phyloP scores from a whole-genome alignment of 352 stramenopile genomes.

The Pythium monospermum region DNA sequence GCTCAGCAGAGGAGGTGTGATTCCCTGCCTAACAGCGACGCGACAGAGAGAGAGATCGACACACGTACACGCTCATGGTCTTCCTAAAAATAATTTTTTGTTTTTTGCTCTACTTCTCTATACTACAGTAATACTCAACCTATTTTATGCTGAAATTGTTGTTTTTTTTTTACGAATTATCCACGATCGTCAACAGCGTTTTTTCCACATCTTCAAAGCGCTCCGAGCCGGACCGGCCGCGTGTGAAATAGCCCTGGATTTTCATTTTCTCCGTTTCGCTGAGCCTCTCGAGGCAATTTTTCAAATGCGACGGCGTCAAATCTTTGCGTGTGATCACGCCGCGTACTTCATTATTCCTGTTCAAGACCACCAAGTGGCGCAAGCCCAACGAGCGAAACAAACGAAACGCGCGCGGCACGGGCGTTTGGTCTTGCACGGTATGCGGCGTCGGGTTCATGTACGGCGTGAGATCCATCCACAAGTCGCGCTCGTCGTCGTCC shows the following conservation, averaged over 20 bases:
- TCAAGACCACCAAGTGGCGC: slow-evolving; percentile 92
- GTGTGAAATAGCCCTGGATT: slow-evolving; percentile 83
- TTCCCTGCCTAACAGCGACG: too few species aligned
- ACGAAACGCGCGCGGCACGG: slow-evolving; percentile 93
- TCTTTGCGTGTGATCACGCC: slow-evolving; percentile 87
- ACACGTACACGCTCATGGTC: too few species aligned
- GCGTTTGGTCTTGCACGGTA: slow-evolving; percentile 92
- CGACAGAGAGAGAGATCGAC: too few species aligned
- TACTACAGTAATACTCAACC: too few species aligned
- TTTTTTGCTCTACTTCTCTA: too few species aligned
- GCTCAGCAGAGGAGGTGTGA: too few species aligned
- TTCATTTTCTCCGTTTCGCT: slow-evolving; percentile 77
- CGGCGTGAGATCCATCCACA: slow-evolving; percentile 94
- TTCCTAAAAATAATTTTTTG: too few species aligned
- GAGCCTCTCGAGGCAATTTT: slow-evolving; percentile 68
- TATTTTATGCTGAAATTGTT: too few species aligned
- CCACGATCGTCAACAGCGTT: slow-evolving; percentile 73
- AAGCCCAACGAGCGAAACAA: slow-evolving; percentile 97
- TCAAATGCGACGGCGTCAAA: slow-evolving; percentile 76
- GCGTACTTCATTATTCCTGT: slow-evolving; percentile 86
- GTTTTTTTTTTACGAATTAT: slow-evolving; percentile 86
- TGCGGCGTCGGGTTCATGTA: slow-evolving; percentile 97
- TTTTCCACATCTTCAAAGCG: slow-evolving; percentile 82
- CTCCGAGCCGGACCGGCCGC: slow-evolving; percentile 56
- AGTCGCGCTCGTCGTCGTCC: slow-evolving; percentile 83